Evolutionary conservation across 2,329 filamentous ascomycete genomes (phyloP).

Genomic region (Capronia epimyces): DNA sequence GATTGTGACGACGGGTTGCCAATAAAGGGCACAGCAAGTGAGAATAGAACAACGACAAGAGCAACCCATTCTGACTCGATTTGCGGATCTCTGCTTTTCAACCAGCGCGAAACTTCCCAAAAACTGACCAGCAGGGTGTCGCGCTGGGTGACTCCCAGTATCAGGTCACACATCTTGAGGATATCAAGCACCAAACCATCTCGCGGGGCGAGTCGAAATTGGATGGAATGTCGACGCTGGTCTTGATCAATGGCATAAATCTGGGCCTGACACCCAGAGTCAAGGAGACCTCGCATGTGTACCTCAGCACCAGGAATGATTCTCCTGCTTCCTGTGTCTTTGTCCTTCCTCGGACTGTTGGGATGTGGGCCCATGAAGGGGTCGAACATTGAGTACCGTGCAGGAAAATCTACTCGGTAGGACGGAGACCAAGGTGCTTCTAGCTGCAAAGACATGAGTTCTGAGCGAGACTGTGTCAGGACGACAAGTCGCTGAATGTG

Average conservation of each 20-base stretch:
- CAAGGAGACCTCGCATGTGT: constrained; percentile 12
- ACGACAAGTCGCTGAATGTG: constrained; percentile 63
- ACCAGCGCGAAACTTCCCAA: constrained; percentile 70
- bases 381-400: constrained; percentile 54
- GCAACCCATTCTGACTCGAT: constrained; percentile 64
- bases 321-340: constrained; percentile 19
- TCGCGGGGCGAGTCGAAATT: constrained; percentile 61
- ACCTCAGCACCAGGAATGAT: constrained; percentile 17
- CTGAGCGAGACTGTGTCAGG: constrained; percentile 60
- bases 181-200: constrained; percentile 58
- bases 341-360: constrained; percentile 29
- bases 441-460: constrained; percentile 61
- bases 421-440: constrained; percentile 71
- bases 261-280: constrained; percentile 23
- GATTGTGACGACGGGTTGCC: constrained; percentile 32
- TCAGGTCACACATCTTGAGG: constrained; percentile 58
- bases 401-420: constrained; percentile 60
- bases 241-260: constrained; percentile 19
- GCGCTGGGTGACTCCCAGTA: constrained; percentile 55
- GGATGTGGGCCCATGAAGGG: constrained; percentile 54
- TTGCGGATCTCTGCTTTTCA: constrained; percentile 45
- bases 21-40: constrained; percentile 58
- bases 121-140: constrained; percentile 61
- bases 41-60: constrained; percentile 58
- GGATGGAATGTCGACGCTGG: constrained; percentile 53